phyloP scores from a whole-genome alignment of 345 rosid genomes.

The Citrus reticulata region DNA sequence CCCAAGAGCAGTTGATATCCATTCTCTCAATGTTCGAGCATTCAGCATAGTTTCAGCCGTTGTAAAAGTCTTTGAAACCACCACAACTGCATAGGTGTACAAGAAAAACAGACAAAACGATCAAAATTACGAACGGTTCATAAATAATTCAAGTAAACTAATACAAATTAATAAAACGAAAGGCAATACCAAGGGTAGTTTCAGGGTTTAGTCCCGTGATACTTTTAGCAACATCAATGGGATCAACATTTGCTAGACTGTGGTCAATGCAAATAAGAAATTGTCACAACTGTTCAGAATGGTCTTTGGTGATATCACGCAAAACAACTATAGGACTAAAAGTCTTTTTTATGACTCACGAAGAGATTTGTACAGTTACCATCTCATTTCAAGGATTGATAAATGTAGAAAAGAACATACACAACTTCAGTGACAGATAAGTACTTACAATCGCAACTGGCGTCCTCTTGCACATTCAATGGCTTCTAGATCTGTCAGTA shows the following conservation, averaged over 20 bases:
- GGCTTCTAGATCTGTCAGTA: slow-evolving; percentile 76
- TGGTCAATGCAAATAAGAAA: slow-evolving; percentile 13
- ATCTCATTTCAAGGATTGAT: background rate
- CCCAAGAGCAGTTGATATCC: slow-evolving; percentile 96
- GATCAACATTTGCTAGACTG: slow-evolving; percentile 99
- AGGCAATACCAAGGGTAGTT: slow-evolving; percentile 72
- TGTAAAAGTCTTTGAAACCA: slow-evolving; percentile 96
- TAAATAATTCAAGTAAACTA: background rate
- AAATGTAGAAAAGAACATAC: background rate
- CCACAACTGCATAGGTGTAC: slow-evolving; percentile 58
- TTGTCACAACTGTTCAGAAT: slow-evolving; percentile 10
- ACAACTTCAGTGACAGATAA: background rate
- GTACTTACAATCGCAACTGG: slow-evolving; percentile 82
- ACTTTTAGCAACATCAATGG: slow-evolving; percentile 87
- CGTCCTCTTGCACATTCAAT: slow-evolving; percentile 67
- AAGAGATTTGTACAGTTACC: background rate
- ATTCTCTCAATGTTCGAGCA: slow-evolving; percentile 93
- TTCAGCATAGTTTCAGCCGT: slow-evolving; percentile 99
- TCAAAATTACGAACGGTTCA: background rate
- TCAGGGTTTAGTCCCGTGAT: slow-evolving; percentile 80
- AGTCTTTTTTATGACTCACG: background rate
- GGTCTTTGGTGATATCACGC: background rate
- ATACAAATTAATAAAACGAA: background rate
- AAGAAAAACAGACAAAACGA: slow-evolving; percentile 15
- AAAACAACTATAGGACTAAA: background rate